A percentile compares a stretch with the other conserved stretches of the same genome.
Conservation (phyloP, 257 asterid genomes). For the Salvia rosmarinus region DNA sequence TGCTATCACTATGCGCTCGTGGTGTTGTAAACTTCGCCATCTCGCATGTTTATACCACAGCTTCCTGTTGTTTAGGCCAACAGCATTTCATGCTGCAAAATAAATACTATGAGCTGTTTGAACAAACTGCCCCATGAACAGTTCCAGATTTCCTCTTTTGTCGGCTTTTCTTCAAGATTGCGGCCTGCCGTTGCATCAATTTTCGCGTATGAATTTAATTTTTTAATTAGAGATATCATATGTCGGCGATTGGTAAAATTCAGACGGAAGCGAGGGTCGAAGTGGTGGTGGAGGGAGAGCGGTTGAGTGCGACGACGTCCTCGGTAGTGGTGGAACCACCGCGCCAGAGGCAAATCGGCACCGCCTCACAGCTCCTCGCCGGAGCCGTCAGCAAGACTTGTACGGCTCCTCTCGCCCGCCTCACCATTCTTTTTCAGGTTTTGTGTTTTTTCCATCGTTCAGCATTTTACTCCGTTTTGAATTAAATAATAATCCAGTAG, state of each 20-base stretch:
- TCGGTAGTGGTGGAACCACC: constrained; percentile 57
- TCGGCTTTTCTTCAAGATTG: constrained; percentile 13
- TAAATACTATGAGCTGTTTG: constrained; percentile 29
- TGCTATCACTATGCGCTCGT: too few species aligned
- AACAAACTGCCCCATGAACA: neutral
- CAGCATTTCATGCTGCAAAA: neutral
- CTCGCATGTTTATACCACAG: constrained; percentile 10
- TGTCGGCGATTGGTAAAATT: constrained; percentile 44
- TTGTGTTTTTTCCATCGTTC: neutral
- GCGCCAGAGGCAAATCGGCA: constrained; percentile 56
- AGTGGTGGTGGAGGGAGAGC: constrained; percentile 68
- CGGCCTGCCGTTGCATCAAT: neutral
- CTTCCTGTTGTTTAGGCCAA: constrained; percentile 29
- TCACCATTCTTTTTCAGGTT: constrained; percentile 84
- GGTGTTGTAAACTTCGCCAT: constrained; percentile 26
- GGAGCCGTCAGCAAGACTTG: constrained; percentile 91
- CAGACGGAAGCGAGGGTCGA: constrained; percentile 81
- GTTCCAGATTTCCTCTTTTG: neutral
- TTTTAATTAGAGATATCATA: neutral
- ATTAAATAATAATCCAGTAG: neutral
- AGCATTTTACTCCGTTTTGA: neutral
- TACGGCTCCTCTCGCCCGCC: constrained; percentile 89
- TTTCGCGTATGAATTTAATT: neutral
- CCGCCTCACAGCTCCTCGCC: constrained; percentile 77
- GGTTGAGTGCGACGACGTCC: constrained; percentile 48